Base-by-base conservation (phyloP, 345 rosid genomes). In the Syzygium grande region DNA sequence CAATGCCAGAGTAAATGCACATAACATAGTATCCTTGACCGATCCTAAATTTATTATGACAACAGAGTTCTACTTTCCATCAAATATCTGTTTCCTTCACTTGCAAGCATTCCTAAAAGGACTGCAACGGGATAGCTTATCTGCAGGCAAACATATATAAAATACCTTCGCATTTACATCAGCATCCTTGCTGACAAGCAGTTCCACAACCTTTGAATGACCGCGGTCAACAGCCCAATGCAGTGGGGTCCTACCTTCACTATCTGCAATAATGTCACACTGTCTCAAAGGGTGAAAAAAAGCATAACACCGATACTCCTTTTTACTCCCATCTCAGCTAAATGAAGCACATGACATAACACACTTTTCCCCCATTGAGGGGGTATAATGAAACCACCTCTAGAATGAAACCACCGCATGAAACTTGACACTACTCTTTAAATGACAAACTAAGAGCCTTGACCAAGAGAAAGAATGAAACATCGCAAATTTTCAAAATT, bases 171-270 rank as follows among this genome's bases (percentile, higher is more conserved):
- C 95, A 90, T 97, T 94, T 87, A 98, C 90, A 90, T 98, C 96
- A 11, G 97, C 95, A 8, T 95, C 93, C 87, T 86, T 94, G 86
- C 92, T 91, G 59, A 96, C 87, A 87, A 96, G 96, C 61, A 88
- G 87, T 89, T 98, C 93, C 11, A 91, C 90, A 51, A 94, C 90
- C 65, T 92, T 56, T 46, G 91, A 87, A 87, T 96, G 98, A 13
- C 99, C 98, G 85, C 98, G 98, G 88, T 98, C 99, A 86, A 93
- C 97, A 84, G 99, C 99, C 99, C 99, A 97, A 88, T 98, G 99
- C 93, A 98, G 91, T 5, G 99, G 97, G 38, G 98, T 95, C 87
- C 96, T 94, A 84, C 99, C 97, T 91, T 96, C 98, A 88, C 99
- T 94, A 88, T 96, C 99, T 96, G 94, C 85, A 92, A 90, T 85